Evolutionary conservation across 148 eudicot genomes (phyloP), one percentile per base, ranked within the genome.

Genomic region (Fallopia convolvulus): DNA sequence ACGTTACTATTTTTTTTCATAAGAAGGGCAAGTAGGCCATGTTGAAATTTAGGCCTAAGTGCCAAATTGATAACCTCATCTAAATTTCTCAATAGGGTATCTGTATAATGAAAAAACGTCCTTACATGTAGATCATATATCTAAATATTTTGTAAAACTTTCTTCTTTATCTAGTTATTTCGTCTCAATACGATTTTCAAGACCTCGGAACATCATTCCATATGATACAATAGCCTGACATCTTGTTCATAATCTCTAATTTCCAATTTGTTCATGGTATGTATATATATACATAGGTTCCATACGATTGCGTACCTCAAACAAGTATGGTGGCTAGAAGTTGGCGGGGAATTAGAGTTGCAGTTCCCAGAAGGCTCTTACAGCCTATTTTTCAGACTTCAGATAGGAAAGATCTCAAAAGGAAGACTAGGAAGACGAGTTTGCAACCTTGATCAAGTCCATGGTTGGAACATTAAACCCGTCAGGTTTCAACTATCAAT

Each of bases 251-350:
- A 3, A 6, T 0, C 8, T 17, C 60, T n/a, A 55, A 55, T 55
- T 21, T 55, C n/a, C 15, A 2, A 55, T 18, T 58, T 58, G 32
- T 58, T 58, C 65, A 58, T 58, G 32, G 8, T 58, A 2, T 58
- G 8, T 58, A 2, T 58, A 58, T 80, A 77, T 3, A 36, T 71
- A 77, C 39, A 36, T 71, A 91, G 96, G 75, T 91, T 89, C 75
- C 72, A 82, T 47, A 71, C 79, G 3, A 81, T 91, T 14, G 90
- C 96, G 40, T 91, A 89, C 79, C 91, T 91, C 50, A 93, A 89
- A 65, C 97, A 92, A 77, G 88, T 84, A 80, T 92, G 97, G 97
- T 92, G 97, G 97, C 84, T 90, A 63, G 97, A 92, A 78, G 84
- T 90, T 47, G 81, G 87, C 33, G 97, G 97, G 0, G 92, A 87